phyloP scores from a whole-genome alignment of 108 stramenopile species.

The Mayamaea pseudoterrestris region DNA sequence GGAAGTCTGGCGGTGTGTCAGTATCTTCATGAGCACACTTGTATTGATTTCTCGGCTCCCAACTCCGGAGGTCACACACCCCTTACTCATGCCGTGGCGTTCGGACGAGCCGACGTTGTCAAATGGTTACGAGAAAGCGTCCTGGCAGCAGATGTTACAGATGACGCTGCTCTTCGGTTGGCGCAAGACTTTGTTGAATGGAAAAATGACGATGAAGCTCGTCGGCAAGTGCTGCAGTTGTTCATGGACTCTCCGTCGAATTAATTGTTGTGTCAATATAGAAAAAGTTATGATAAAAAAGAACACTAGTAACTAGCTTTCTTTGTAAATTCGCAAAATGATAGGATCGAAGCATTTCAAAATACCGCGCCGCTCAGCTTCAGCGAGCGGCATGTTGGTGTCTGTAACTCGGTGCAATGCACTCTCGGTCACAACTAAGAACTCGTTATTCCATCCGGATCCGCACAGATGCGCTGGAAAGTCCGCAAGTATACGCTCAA shows the following conservation, averaged over 20 bases:
- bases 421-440: no score
- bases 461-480: no score
- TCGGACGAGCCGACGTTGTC: slow-evolving; percentile 47
- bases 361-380: no score
- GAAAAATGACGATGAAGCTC: slow-evolving; percentile 23
- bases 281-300: no score
- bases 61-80: slow-evolving; percentile 73
- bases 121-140: slow-evolving; percentile 48
- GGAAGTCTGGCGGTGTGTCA: slow-evolving; percentile 50
- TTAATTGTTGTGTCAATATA: no score
- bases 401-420: no score
- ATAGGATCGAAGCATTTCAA: no score
- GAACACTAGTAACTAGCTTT: no score
- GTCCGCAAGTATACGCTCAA: no score
- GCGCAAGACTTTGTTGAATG: slow-evolving; percentile 36
- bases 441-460: no score
- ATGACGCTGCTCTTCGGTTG: slow-evolving; percentile 16
- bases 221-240: slow-evolving; percentile 24
- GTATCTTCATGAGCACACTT: slow-evolving; percentile 44
- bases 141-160: background rate
- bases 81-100: slow-evolving; percentile 68
- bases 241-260: slow-evolving; percentile 7
- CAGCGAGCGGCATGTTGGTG: no score
- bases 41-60: slow-evolving; percentile 49
- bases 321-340: no score